These are phyloP conservation scores for Nakazawaea populi DNA, from an alignment of 805 yeast species.

Conservation along the genomic window DNA sequence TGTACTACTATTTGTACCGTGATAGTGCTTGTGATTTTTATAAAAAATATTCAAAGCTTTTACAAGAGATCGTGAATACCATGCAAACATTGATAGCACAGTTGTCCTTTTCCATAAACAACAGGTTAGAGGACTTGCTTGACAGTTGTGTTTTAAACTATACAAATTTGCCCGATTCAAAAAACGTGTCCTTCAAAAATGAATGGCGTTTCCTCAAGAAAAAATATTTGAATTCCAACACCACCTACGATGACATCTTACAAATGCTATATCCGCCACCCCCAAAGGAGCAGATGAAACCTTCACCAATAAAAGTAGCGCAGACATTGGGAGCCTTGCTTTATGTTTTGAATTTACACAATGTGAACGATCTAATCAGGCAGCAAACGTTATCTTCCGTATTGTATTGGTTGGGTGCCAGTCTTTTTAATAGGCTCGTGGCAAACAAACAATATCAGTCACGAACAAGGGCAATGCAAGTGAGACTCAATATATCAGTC, in stretches of 20 bases:
- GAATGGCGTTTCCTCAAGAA: slow-evolving; percentile 50
- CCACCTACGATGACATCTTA: slow-evolving; percentile 67
- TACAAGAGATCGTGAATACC: slow-evolving; percentile 53
- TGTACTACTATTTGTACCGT: slow-evolving; percentile 70
- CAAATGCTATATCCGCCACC: slow-evolving; percentile 83
- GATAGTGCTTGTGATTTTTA: slow-evolving; percentile 51
- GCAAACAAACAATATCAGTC: slow-evolving; percentile 66
- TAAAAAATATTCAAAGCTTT: slow-evolving; percentile 44
- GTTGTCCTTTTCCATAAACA: slow-evolving; percentile 58
- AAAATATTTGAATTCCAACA: slow-evolving; percentile 34
- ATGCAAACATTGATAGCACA: slow-evolving; percentile 61
- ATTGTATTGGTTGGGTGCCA: slow-evolving; percentile 69
- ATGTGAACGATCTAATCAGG: slow-evolving; percentile 70
- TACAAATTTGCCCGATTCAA: slow-evolving; percentile 77
- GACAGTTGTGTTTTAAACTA: slow-evolving; percentile 70
- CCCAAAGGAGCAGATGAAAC: slow-evolving; percentile 70
- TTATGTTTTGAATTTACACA: slow-evolving; percentile 77
- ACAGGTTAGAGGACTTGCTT: slow-evolving; percentile 47
- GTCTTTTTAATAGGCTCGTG: slow-evolving; percentile 68
- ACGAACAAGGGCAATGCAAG: slow-evolving; percentile 82
- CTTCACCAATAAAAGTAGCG: slow-evolving; percentile 81
- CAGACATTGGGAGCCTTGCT: slow-evolving; percentile 86
- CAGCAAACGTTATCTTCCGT: slow-evolving; percentile 76
- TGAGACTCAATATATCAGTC: slow-evolving; percentile 77
- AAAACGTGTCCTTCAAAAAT: slow-evolving; percentile 69